Percentiles rank a stretch among this genome's conserved stretches.
Evolutionary conservation across 306 rosid genomes (phyloP).

Genomic region (Abrus precatorius): DNA sequence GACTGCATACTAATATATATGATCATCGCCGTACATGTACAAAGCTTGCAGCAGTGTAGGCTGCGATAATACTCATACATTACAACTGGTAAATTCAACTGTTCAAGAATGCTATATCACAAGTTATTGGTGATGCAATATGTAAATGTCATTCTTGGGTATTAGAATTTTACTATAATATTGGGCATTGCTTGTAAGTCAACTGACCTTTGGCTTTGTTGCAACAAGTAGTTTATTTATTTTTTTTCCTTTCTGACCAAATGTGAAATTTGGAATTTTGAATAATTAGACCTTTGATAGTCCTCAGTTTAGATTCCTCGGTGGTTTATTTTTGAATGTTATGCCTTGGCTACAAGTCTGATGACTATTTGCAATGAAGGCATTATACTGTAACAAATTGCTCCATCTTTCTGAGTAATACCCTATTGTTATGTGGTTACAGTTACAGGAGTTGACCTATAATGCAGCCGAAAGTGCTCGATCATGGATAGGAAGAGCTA

Average conservation of each 20-base stretch:
- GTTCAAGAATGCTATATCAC: conserved; percentile 17
- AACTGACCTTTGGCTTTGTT: conserved; percentile 23
- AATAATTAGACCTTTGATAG: conserved; percentile 11
- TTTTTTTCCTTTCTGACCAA: conserved; percentile 13
- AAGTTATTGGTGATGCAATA: conserved; percentile 29
- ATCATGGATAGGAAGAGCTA: conserved; percentile 81
- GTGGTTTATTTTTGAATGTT: conserved; percentile 12
- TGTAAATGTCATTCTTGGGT: conserved; percentile 19
- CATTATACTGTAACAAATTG: conserved; percentile 21
- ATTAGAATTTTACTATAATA: not conserved
- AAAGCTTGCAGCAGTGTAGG: conserved; percentile 31
- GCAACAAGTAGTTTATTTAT: not conserved
- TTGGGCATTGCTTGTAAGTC: conserved; percentile 13
- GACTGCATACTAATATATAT: conserved; percentile 3
- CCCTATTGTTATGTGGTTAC: conserved; percentile 40
- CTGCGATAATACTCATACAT: conserved; percentile 8
- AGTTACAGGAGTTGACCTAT: conserved; percentile 74
- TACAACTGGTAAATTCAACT: not conserved
- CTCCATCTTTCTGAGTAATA: conserved; percentile 26
- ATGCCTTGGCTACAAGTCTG: conserved; percentile 5
- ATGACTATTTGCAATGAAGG: conserved; percentile 31
- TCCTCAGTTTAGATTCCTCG: conserved; percentile 23
- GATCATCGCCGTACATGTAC: not conserved
- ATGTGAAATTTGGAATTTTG: conserved; percentile 33
- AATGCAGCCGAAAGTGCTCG: conserved; percentile 75